Conservation (phyloP, 352 stramenopile species). For the Globisporangium okanoganense region DNA sequence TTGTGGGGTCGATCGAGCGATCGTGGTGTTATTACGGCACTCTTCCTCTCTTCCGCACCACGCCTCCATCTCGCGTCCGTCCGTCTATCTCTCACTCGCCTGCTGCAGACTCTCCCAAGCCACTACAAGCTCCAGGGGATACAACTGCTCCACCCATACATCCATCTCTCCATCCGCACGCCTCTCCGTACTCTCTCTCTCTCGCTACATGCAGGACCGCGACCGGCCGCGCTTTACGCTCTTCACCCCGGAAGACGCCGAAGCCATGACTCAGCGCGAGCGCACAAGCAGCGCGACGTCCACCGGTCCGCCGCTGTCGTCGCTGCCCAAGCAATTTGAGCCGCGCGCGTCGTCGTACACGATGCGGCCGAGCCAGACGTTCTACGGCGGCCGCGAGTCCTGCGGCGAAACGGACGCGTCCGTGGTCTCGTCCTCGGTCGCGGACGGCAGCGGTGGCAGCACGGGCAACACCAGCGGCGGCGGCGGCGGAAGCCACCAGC, state of each 20-base stretch:
- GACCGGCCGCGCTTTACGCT: conserved; percentile 68
- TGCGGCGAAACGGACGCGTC: conserved; percentile 45
- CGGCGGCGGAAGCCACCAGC: conserved; percentile 7
- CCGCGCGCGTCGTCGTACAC: conserved; percentile 38
- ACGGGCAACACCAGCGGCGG: conserved; percentile 22
- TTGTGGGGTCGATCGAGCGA: not conserved
- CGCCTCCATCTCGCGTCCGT: not conserved
- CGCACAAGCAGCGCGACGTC: conserved; percentile 32
- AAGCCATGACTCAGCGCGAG: conserved; percentile 68
- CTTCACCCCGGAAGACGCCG: conserved; percentile 63
- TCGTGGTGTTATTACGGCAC: not conserved
- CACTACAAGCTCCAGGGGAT: not conserved
- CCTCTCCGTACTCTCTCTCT: not conserved
- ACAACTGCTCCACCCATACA: not conserved
- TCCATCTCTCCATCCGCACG: not conserved
- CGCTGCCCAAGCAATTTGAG: conserved; percentile 14
- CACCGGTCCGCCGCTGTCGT: conserved; percentile 13
- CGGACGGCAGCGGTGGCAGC: conserved; percentile 36
- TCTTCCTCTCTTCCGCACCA: not conserved
- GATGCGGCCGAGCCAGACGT: conserved; percentile 60
- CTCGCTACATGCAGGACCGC: conserved; percentile 15
- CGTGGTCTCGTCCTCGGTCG: conserved; percentile 54
- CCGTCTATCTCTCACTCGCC: not conserved
- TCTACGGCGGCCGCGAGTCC: conserved; percentile 36
- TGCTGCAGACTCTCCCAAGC: not conserved